Percentiles rank a stretch among this genome's conserved stretches.
Evolutionary conservation across 2,329 filamentous ascomycete genomes (phyloP).

Genomic region (Beauveria sp.): DNA sequence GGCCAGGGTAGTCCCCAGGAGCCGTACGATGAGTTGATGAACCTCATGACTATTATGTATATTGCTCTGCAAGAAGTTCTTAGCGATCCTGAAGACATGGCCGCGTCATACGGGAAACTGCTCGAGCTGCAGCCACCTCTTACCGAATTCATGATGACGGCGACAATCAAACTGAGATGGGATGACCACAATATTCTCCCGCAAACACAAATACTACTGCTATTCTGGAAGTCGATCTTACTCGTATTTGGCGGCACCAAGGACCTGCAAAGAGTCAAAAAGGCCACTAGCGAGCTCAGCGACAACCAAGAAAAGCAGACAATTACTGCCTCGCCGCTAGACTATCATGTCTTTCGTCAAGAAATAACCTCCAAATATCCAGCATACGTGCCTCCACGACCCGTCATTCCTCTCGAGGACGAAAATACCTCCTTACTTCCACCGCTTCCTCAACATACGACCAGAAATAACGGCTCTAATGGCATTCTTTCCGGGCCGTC

Average conservation of each 20-base stretch:
- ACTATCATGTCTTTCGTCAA: constrained; percentile 93
- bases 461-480: constrained; percentile 50
- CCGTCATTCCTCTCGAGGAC: constrained; percentile 75
- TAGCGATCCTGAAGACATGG: constrained; percentile 43
- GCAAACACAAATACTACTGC: constrained; percentile 65
- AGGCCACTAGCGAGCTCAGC: constrained; percentile 55
- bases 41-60: constrained; percentile 57
- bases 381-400: constrained; percentile 83
- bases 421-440: constrained; percentile 89
- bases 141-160: constrained; percentile 63
- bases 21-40: constrained; percentile 52
- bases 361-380: constrained; percentile 98
- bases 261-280: constrained; percentile 68
- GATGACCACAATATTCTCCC: constrained; percentile 56
- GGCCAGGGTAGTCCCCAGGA: constrained; percentile 36
- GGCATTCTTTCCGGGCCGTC: constrained; percentile 53
- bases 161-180: constrained; percentile 63
- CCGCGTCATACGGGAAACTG: constrained; percentile 39
- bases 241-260: constrained; percentile 75
- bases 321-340: constrained; percentile 87
- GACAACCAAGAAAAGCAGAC: constrained; percentile 62
- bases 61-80: constrained; percentile 50
- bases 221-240: constrained; percentile 88
- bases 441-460: constrained; percentile 68
- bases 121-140: constrained; percentile 57